Conservation (phyloP, 148 eudicot genomes). For the Chenopodium suecicum region DNA sequence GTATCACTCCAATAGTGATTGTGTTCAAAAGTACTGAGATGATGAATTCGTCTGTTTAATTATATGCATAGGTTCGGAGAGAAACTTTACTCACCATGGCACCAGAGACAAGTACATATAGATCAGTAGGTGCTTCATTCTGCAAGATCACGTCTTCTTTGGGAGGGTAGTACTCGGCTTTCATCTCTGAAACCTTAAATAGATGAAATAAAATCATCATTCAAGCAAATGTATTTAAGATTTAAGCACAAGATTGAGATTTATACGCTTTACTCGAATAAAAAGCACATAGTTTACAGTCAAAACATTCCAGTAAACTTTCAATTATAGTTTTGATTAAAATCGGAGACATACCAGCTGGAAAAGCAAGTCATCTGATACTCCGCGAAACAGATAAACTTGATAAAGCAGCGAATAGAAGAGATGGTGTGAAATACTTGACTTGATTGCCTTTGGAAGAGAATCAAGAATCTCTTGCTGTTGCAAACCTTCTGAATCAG, state of each 20-base stretch:
- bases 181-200: slow-evolving; percentile 80
- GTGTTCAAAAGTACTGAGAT: neutral
- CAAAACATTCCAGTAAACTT: neutral
- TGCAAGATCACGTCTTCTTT: slow-evolving; percentile 83
- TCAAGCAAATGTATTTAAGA: neutral
- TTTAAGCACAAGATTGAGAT: neutral
- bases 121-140: slow-evolving; percentile 86
- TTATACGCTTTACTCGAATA: neutral
- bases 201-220: neutral
- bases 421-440: slow-evolving; percentile 67
- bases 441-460: slow-evolving; percentile 80
- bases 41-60: neutral
- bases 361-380: slow-evolving; percentile 77
- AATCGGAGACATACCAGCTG: slow-evolving; percentile 55
- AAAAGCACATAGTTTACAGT: neutral
- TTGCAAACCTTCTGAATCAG: slow-evolving; percentile 83
- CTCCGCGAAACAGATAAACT: slow-evolving; percentile 70
- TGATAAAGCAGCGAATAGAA: slow-evolving; percentile 66
- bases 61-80: neutral
- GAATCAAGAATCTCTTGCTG: slow-evolving; percentile 75
- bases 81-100: slow-evolving; percentile 50
- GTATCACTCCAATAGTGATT: neutral
- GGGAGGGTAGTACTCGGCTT: slow-evolving; percentile 85
- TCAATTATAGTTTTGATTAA: neutral
- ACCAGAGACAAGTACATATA: slow-evolving; percentile 77